Conservation (phyloP, 1,139 yeast genomes). For the Yamadazyma trypodendri region DNA sequence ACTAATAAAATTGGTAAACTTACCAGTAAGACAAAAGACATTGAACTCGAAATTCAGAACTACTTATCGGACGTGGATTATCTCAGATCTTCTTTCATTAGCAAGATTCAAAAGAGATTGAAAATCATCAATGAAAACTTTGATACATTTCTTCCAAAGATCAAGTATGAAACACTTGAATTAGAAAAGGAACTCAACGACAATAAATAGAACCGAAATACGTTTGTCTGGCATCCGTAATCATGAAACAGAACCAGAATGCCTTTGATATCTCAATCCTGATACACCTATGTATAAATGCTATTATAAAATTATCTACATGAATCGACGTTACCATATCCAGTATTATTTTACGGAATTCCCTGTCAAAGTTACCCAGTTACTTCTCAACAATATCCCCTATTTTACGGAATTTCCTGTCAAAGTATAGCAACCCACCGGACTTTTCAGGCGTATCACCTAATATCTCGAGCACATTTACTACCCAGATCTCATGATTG, state of each 20-base stretch:
- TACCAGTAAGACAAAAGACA: slow-evolving; percentile 22
- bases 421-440: slow-evolving; percentile 68
- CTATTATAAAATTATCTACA: slow-evolving; percentile 7
- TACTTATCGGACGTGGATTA: slow-evolving; percentile 18
- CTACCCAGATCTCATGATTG: slow-evolving; percentile 89
- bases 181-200: slow-evolving; percentile 13
- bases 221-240: neutral
- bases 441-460: slow-evolving; percentile 20
- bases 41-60: slow-evolving; percentile 28
- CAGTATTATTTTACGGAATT: slow-evolving; percentile 48
- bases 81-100: slow-evolving; percentile 23
- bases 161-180: slow-evolving; percentile 22
- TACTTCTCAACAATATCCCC: slow-evolving; percentile 32
- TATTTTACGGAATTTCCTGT: slow-evolving; percentile 58
- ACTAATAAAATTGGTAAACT: slow-evolving; percentile 29
- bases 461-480: slow-evolving; percentile 56
- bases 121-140: slow-evolving; percentile 36
- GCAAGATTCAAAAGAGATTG: slow-evolving; percentile 29
- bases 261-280: too few relatives aligned
- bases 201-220: slow-evolving; percentile 2
- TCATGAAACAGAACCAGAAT: neutral
- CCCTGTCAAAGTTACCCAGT: slow-evolving; percentile 61
- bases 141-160: slow-evolving; percentile 37
- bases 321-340: slow-evolving; percentile 9
- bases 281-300: slow-evolving; percentile 2